Conservation (phyloP, 2,329 filamentous ascomycete species). For the Pseudopithomyces maydicus region DNA sequence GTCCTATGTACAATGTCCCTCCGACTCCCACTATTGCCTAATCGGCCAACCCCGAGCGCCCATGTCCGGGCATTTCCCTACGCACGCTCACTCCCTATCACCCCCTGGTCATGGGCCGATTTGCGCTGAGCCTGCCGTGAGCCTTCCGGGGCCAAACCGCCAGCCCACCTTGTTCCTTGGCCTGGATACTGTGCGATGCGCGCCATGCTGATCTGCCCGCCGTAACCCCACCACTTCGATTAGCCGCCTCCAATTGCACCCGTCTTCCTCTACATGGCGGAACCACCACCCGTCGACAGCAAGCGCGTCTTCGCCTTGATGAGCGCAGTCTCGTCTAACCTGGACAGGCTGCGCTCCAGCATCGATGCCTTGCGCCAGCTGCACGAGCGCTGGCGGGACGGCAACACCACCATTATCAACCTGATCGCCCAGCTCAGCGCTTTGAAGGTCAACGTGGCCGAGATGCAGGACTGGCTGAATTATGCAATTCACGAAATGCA, state of each 20-base stretch:
- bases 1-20: background rate
- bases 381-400: constrained; percentile 40
- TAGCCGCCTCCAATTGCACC: background rate
- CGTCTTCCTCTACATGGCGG: constrained; percentile 24
- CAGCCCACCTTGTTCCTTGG: constrained; percentile 3
- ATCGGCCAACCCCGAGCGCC: constrained; percentile 12
- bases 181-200: constrained; percentile 15
- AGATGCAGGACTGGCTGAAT: constrained; percentile 43
- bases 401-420: constrained; percentile 38
- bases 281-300: constrained; percentile 28
- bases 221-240: constrained; percentile 8
- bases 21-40: constrained; percentile 15
- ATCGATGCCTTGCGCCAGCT: constrained; percentile 41
- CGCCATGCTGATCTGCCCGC: constrained; percentile 17
- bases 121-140: constrained; percentile 11
- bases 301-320: constrained; percentile 37
- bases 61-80: constrained; percentile 12
- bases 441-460: constrained; percentile 39
- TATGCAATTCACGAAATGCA: constrained; percentile 41
- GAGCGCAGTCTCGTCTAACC: constrained; percentile 33
- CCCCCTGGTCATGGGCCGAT: background rate
- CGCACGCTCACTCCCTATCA: constrained; percentile 13
- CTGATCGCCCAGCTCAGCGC: constrained; percentile 43
- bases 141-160: constrained; percentile 11
- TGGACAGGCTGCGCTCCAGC: constrained; percentile 35